Conservation (phyloP, 148 eudicot species). For the Silene latifolia region DNA sequence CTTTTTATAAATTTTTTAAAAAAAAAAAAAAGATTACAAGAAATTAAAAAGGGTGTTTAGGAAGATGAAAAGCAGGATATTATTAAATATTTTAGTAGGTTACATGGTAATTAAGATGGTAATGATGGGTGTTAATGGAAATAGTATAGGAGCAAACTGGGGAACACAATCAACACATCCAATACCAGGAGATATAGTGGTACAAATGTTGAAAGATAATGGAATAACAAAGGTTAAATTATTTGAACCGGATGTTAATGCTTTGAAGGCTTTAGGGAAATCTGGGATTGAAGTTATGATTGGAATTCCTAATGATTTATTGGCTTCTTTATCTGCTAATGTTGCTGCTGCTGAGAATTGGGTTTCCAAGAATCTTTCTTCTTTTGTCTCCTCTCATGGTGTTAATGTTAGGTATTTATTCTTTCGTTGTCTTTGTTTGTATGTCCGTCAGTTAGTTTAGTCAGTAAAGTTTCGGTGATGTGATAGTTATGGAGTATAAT, state of each 20-base stretch:
- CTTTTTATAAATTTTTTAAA: no score
- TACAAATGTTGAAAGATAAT: slow-evolving; percentile 59
- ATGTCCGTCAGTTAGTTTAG: neutral
- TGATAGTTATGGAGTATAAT: no score
- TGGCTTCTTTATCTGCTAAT: slow-evolving; percentile 43
- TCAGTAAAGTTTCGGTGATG: neutral
- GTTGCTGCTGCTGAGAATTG: slow-evolving; percentile 68
- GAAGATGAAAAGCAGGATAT: no score
- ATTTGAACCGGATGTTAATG: slow-evolving; percentile 58
- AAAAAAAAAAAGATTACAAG: no score
- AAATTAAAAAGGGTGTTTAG: neutral
- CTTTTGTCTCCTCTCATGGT: slow-evolving; percentile 49
- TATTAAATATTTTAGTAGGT: no score
- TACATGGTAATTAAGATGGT: slow-evolving; percentile 14
- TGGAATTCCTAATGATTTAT: slow-evolving; percentile 81
- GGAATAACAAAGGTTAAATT: slow-evolving; percentile 70
- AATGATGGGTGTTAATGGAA: slow-evolving; percentile 25
- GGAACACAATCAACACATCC: slow-evolving; percentile 73
- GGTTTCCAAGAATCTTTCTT: slow-evolving; percentile 68
- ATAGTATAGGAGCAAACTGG: slow-evolving; percentile 75
- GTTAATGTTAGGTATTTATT: slow-evolving; percentile 52
- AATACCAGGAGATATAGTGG: slow-evolving; percentile 43
- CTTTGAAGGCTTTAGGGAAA: slow-evolving; percentile 48
- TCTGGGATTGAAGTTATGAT: slow-evolving; percentile 81
- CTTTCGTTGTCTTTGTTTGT: no score